A percentile compares a stretch with the other conserved stretches of the same genome.
Conservation (phyloP, 768 basidiomycete genomes). For the Boletus edulis region DNA sequence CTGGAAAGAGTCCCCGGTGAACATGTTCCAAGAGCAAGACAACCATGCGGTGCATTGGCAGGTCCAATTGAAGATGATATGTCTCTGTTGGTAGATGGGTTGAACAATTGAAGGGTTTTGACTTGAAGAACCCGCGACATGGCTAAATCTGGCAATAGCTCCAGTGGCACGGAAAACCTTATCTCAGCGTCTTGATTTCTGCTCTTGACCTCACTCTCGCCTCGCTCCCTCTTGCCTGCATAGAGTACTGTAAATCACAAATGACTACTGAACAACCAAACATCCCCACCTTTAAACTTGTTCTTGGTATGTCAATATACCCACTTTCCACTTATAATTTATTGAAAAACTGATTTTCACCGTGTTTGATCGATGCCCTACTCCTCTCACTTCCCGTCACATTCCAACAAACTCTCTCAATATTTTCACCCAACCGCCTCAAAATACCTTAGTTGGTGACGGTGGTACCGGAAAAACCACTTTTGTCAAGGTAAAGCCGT, state of each 20-base stretch:
- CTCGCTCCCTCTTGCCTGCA: conserved; percentile 17
- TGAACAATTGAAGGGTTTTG: not conserved
- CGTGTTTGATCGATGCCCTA: conserved; percentile 53
- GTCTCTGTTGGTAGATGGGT: too few relatives aligned
- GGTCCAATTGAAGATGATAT: too few relatives aligned
- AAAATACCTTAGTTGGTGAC: conserved; percentile 69
- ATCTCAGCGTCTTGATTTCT: conserved; percentile 37
- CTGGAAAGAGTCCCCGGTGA: not conserved
- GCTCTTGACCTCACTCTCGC: conserved; percentile 23
- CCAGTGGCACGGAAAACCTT: conserved; percentile 35
- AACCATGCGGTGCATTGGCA: too few relatives aligned
- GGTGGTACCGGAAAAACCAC: conserved; percentile 98
- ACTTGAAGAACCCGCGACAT: not conserved
- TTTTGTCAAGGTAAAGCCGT: conserved; percentile 82
- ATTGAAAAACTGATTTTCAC: conserved; percentile 22
- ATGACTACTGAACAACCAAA: conserved; percentile 56
- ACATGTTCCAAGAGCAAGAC: not conserved
- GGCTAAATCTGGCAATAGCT: conserved; percentile 22
- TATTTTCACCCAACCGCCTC: not conserved
- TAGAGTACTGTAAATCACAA: conserved; percentile 23
- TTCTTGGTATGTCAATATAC: conserved; percentile 70
- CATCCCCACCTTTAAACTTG: conserved; percentile 96
- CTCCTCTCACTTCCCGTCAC: conserved; percentile 9
- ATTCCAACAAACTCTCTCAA: conserved; percentile 6
- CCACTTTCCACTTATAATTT: conserved; percentile 1